Evolutionary conservation across 306 rosid genomes (phyloP), one percentile per base, ranked within the genome.

Genomic region (Casuarina equisetifolia): DNA sequence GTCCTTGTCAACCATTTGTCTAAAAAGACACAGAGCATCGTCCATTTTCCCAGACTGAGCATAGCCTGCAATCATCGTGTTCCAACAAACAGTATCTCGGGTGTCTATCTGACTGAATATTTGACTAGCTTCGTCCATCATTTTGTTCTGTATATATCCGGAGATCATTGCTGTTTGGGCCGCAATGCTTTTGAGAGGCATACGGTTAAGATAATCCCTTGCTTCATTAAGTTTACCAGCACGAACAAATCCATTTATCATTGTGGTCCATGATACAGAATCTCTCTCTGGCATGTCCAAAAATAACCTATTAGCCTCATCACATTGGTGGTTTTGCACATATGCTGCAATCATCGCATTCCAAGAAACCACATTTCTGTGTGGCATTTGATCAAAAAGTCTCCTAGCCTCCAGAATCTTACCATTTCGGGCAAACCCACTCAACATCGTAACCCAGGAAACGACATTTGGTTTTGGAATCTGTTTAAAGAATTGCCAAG

Each of bases 311-410:
- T 85, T 77, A 57, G 98, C 96, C 73, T 91, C 87, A 9, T 90
- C 91, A 50, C 86, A 78, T 77, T 91, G 91, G 48, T 73, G 76
- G 71, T 88, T 86, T 77, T 86, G 86, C 46, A 86, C 88, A 81
- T 94, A 90, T 53, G 90, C 97, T 38, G 88, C 84, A 67, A 94
- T 85, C 92, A 94, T 91, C 50, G 97, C 98, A 84, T 91, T 94
- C 98, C 98, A 91, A 81, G 94, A 82, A 80, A 91, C 97, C 59
- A 82, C 84, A 73, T 91, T 94, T 78, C 86, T 94, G 76, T 59
- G 44, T 16, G 91, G 94, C 88, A 89, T 89, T 62, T 73, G 71
- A 76, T 91, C 85, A 72, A 94, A 94, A 74, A 91, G 90, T 15
- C 43, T 76, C 82, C 87, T 81, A 42, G 97, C 94, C 80, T 85